A percentile compares a stretch with the other conserved stretches of the same genome.
Conservation (phyloP, 208 protist genomes). For the Vickermania ingenoplastis region DNA sequence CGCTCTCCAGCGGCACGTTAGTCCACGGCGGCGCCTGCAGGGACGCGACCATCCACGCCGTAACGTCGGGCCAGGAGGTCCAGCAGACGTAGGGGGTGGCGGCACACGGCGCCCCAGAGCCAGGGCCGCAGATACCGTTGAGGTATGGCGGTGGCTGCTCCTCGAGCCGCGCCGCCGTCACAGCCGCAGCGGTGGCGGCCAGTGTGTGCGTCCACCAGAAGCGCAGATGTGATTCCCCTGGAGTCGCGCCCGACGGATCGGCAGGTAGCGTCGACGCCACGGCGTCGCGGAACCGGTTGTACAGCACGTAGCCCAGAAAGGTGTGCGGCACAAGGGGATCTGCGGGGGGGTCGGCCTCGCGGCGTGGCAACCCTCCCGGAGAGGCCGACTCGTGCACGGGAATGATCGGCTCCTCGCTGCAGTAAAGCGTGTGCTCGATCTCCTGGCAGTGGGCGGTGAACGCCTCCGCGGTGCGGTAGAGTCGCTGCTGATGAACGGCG, state of each 20-base stretch:
- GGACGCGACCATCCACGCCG: not conserved
- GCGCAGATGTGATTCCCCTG: no score
- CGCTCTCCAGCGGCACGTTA: not conserved
- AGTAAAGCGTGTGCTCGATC: not conserved
- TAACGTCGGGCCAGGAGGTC: not conserved
- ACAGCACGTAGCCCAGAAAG: no score
- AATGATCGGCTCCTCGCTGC: not conserved
- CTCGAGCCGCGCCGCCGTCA: not conserved
- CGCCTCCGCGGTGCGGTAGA: not conserved
- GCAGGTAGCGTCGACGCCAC: no score
- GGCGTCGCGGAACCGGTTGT: no score
- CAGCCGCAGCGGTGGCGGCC: not conserved
- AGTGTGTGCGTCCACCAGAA: no score
- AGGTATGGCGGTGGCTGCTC: not conserved
- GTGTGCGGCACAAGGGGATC: no score
- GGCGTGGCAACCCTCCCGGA: no score
- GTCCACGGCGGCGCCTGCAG: not conserved
- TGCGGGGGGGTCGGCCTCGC: no score
- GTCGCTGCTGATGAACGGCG: not conserved
- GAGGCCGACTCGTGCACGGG: not conserved
- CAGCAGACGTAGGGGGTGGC: no score
- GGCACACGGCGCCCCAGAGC: not conserved
- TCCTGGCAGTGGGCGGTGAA: not conserved
- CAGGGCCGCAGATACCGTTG: not conserved
- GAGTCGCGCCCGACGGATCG: no score